Conservation (phyloP, 768 basidiomycete species). For the Candolleomyces efflorescens region DNA sequence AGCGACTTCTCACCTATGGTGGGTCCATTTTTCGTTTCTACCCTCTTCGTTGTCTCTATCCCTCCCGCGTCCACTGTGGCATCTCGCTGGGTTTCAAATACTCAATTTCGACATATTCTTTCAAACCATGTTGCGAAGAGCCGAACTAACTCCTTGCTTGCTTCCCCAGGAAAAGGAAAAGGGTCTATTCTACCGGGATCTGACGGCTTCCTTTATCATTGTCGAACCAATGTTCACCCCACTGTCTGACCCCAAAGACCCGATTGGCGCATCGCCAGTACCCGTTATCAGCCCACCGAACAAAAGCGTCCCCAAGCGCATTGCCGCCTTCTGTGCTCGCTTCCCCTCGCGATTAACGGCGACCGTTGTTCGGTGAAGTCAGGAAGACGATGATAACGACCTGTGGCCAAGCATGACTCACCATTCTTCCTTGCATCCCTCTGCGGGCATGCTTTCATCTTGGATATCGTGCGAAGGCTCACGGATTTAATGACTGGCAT, state of each 20-base stretch:
- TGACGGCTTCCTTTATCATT: constrained; percentile 9
- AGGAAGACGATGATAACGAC: background rate
- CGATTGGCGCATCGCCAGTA: constrained; percentile 18
- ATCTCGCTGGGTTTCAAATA: background rate
- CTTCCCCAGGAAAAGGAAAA: constrained; percentile 5
- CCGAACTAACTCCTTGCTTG: constrained; percentile 1
- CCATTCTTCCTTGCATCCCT: background rate
- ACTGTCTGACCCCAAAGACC: constrained; percentile 14
- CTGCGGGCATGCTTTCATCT: background rate
- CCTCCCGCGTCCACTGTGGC: background rate
- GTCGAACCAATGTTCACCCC: constrained; percentile 8
- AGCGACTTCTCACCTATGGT: background rate
- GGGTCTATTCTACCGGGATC: constrained; percentile 8
- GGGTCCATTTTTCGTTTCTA: background rate
- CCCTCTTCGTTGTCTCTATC: background rate
- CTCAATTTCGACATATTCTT: background rate
- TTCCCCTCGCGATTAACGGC: constrained; percentile 16
- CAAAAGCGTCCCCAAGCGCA: constrained; percentile 15
- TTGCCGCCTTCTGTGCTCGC: constrained; percentile 20
- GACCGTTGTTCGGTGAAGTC: background rate
- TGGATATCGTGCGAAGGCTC: background rate
- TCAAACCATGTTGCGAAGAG: background rate
- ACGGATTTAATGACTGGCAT: constrained; percentile 4
- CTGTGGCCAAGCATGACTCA: background rate
- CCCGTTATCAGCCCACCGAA: constrained; percentile 10